phyloP scores from a whole-genome alignment of 495 filamentous ascomycete genomes.

The Xylaria sp. region DNA sequence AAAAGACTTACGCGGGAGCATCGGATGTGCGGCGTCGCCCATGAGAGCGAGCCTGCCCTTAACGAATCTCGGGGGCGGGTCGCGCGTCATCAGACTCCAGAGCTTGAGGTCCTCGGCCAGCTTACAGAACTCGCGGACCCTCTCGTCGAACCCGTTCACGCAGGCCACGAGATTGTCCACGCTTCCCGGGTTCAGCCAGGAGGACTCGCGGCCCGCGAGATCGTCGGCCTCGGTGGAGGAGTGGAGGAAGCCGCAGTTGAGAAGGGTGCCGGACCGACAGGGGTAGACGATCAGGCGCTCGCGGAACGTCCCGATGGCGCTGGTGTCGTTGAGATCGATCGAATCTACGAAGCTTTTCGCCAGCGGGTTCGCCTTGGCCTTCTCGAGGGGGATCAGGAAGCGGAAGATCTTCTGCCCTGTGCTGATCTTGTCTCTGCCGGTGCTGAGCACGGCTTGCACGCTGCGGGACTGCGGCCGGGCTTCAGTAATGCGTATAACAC shows the following conservation, averaged over 20 bases:
- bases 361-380: neutral
- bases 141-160: neutral
- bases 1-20: slow-evolving; percentile 51
- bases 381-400: neutral
- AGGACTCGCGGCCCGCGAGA: neutral
- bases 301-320: neutral
- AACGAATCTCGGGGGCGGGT: slow-evolving; percentile 44
- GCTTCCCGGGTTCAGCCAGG: slow-evolving; percentile 10
- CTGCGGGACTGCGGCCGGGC: neutral
- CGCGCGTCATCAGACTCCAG: slow-evolving; percentile 53
- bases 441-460: neutral
- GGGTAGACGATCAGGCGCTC: slow-evolving; percentile 11
- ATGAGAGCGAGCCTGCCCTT: slow-evolving; percentile 51
- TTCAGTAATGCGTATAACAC: neutral
- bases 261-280: slow-evolving; percentile 10
- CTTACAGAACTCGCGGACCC: slow-evolving; percentile 9
- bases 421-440: neutral
- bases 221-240: neutral
- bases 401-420: slow-evolving; percentile 14
- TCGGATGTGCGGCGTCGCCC: slow-evolving; percentile 60
- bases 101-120: slow-evolving; percentile 52
- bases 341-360: neutral
- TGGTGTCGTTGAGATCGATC: neutral
- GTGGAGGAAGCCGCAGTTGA: slow-evolving; percentile 3
- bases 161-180: neutral